Conservation (phyloP, 2,329 filamentous ascomycete genomes). For the Cytospora mali region DNA sequence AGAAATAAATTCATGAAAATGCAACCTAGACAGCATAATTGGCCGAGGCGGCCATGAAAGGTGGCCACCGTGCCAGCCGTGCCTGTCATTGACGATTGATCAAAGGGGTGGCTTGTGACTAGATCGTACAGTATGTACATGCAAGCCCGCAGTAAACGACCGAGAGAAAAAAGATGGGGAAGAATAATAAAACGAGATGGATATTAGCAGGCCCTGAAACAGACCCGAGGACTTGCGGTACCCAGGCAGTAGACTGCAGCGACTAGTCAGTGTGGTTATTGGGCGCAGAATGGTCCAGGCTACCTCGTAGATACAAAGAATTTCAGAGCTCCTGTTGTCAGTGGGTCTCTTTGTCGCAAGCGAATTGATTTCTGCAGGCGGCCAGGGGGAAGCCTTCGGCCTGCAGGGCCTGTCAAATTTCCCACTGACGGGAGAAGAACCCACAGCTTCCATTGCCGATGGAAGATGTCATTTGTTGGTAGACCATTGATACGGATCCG, state of each 20-base stretch:
- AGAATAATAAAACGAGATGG: constrained; percentile 25
- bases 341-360: constrained; percentile 16
- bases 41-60: constrained; percentile 24
- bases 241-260: not conserved
- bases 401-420: constrained; percentile 23
- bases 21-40: constrained; percentile 18
- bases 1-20: constrained; percentile 19
- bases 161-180: constrained; percentile 17
- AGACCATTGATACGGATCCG: constrained; percentile 5
- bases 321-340: constrained; percentile 7
- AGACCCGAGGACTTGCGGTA: not conserved
- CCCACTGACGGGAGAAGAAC: constrained; percentile 16
- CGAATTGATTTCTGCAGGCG: constrained; percentile 23
- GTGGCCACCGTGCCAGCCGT: constrained; percentile 25
- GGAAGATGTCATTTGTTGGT: constrained; percentile 19
- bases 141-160: constrained; percentile 20
- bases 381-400: constrained; percentile 20
- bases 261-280: not conserved
- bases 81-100: constrained; percentile 18
- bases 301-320: not conserved
- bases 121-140: constrained; percentile 17
- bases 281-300: not conserved
- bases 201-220: constrained; percentile 26
- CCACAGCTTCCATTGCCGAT: constrained; percentile 25
- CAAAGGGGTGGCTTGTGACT: constrained; percentile 27